Conservation (phyloP, 768 basidiomycete genomes). For the Calocybe gangraenosa region DNA sequence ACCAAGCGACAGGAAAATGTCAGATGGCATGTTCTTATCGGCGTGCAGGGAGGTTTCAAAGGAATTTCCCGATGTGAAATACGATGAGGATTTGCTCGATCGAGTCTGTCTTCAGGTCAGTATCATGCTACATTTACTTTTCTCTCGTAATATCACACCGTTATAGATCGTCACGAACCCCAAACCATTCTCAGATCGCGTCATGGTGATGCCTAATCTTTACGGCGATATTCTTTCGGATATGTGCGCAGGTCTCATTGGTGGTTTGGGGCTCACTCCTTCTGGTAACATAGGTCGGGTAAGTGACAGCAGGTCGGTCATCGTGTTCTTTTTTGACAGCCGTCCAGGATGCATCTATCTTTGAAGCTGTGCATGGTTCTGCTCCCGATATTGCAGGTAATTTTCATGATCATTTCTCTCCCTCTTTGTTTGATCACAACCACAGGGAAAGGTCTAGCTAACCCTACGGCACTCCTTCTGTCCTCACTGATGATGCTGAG, state of each 20-base stretch:
- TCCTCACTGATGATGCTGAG: slow-evolving; percentile 98
- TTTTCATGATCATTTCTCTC: slow-evolving; percentile 15
- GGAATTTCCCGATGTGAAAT: slow-evolving; percentile 88
- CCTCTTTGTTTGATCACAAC: slow-evolving; percentile 3
- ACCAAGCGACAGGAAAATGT: slow-evolving; percentile 84
- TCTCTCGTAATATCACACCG: background rate
- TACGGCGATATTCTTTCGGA: slow-evolving; percentile 96
- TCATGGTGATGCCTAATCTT: slow-evolving; percentile 99
- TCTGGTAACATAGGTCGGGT: slow-evolving; percentile 97
- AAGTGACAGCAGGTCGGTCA: slow-evolving; percentile 23
- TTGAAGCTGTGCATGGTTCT: slow-evolving; percentile 98
- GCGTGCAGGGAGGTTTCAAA: slow-evolving; percentile 96
- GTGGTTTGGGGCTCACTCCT: slow-evolving; percentile 94
- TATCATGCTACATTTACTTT: slow-evolving; percentile 1
- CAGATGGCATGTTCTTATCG: slow-evolving; percentile 98
- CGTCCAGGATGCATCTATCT: slow-evolving; percentile 90
- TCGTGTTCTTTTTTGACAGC: slow-evolving; percentile 1
- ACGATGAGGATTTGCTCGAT: slow-evolving; percentile 97
- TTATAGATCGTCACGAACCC: slow-evolving; percentile 87
- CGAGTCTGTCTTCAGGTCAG: slow-evolving; percentile 88
- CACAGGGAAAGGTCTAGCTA: slow-evolving; percentile 85
- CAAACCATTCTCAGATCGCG: slow-evolving; percentile 86
- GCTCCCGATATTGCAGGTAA: slow-evolving; percentile 97
- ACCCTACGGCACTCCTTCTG: slow-evolving; percentile 97
- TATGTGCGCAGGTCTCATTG: slow-evolving; percentile 98